These are phyloP conservation scores for Mesotaenium endlicherianum DNA, from an alignment of 139 green algal genomes.

Conservation along the genomic window DNA sequence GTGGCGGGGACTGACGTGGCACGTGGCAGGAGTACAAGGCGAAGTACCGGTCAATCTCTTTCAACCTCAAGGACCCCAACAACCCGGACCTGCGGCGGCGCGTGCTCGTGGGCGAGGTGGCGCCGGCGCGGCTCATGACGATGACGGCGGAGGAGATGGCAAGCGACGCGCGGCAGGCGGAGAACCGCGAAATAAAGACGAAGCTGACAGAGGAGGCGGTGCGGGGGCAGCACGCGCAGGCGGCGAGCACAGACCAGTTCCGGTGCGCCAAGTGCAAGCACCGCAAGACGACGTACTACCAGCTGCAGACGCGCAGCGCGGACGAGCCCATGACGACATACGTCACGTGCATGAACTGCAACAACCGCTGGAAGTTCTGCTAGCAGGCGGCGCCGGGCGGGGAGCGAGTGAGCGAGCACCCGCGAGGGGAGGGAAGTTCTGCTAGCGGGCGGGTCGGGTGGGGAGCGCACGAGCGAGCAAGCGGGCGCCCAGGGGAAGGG, in stretches of 20 bases:
- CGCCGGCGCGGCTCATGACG: conserved; percentile 65
- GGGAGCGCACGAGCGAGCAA: no score
- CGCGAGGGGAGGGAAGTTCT: no score
- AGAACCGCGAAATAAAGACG: conserved; percentile 83
- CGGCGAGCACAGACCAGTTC: conserved; percentile 92
- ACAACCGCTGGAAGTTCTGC: conserved; percentile 92
- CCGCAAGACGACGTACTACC: conserved; percentile 77
- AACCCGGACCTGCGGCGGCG: conserved; percentile 56
- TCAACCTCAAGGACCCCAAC: conserved; percentile 93
- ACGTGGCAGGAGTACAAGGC: conserved; percentile 88
- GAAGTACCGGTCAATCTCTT: conserved; percentile 83
- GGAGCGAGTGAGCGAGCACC: no score
- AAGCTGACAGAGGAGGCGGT: conserved; percentile 75
- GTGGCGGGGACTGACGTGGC: no score
- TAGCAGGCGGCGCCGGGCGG: no score
- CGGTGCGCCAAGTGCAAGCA: conserved; percentile 90
- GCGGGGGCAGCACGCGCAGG: conserved; percentile 51
- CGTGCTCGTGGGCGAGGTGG: conserved; percentile 62
- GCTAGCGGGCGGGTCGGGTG: no score
- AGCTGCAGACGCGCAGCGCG: conserved; percentile 74
- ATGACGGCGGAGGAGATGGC: conserved; percentile 89
- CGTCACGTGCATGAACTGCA: conserved; percentile 80
- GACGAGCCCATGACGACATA: conserved; percentile 81
- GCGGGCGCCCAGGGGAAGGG: no score
- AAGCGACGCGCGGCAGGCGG: conserved; percentile 65